phyloP scores from a whole-genome alignment of 306 rosid genomes.

The Mimosa pudica region DNA sequence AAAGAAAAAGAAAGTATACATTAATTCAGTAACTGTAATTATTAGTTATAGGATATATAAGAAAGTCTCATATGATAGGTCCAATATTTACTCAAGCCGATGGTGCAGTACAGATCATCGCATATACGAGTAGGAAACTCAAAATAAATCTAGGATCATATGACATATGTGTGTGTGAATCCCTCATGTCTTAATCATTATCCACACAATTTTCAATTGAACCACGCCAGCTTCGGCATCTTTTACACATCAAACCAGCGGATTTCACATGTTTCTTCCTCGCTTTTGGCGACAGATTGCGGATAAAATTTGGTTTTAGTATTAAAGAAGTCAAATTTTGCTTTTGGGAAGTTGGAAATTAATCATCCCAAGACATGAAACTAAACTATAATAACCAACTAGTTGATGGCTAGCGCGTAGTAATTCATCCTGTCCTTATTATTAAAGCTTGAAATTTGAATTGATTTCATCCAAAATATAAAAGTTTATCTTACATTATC shows the following conservation, averaged over 20 bases:
- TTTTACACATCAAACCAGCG: slow-evolving; percentile 38
- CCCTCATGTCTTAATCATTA: slow-evolving; percentile 41
- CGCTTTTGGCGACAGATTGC: slow-evolving; percentile 33
- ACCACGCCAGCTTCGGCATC: slow-evolving; percentile 45
- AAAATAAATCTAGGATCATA: too few relatives aligned
- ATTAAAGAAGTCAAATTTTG: slow-evolving; percentile 2
- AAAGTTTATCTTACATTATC: too few relatives aligned
- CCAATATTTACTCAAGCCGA: too few relatives aligned
- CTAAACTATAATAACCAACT: slow-evolving; percentile 12
- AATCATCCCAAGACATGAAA: background rate
- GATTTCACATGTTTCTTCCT: slow-evolving; percentile 11
- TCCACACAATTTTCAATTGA: slow-evolving; percentile 42
- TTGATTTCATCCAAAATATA: too few relatives aligned
- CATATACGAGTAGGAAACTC: background rate
- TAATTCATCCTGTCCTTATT: too few relatives aligned
- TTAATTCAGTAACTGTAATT: too few relatives aligned
- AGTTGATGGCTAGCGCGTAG: background rate
- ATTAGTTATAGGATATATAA: too few relatives aligned
- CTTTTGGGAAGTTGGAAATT: background rate
- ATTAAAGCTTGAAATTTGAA: too few relatives aligned
- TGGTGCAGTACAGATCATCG: too few relatives aligned
- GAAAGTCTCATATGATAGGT: background rate
- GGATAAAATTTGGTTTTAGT: slow-evolving; percentile 26
- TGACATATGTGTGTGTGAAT: background rate
- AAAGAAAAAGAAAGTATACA: too few relatives aligned